Evolutionary conservation across 805 yeast species (phyloP), one percentile per base, ranked within the genome.

Genomic region (Lipomyces sp.): DNA sequence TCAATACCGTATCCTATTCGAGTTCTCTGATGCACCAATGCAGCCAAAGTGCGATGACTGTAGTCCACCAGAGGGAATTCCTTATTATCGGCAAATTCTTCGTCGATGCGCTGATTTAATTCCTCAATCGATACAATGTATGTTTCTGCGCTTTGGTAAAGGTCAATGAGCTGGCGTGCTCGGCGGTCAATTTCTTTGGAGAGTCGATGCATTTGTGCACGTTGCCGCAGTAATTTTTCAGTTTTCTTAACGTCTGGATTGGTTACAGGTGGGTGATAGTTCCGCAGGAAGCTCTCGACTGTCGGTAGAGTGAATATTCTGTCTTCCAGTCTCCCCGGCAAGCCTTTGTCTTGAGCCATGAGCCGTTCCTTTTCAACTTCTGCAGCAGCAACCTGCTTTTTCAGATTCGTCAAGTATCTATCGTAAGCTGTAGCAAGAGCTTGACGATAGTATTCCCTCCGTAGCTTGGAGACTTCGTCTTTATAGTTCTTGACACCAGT

Each of bases 271-370:
- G 69, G 57, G 45, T 58, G 63, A 53, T 63, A 65, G 7, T 48
- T 55, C 60, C 55, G 56, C 45, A 65, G 50, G 32, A 54, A 65
- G 13, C 58, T 42, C 37, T 56, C 48, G 15, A 65, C 37, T 4
- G 69, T 65, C 35, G 69, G 69, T 7, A 65, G 39, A 10, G 69
- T 58, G 35, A 65, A 63, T 10, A 65, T 29, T 35, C 53, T 61
- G 24, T 62, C 63, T 48, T 57, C 59, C 57, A 30, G 13, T 42
- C 51, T 53, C 53, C 35, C 29, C 13, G 45, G 42, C 35, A 64
- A 24, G 45, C 55, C 60, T 45, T 53, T 53, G 24, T 57, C 53
- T 34, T 61, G 63, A 33, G 18, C 32, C 18, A 10, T 54, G 4
- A 62, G 64, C n/a, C 59, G 32, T 37, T 45, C 55, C 18, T 24